phyloP scores from a whole-genome alignment of 495 filamentous ascomycete genomes.

The Penicillium coprophilum region DNA sequence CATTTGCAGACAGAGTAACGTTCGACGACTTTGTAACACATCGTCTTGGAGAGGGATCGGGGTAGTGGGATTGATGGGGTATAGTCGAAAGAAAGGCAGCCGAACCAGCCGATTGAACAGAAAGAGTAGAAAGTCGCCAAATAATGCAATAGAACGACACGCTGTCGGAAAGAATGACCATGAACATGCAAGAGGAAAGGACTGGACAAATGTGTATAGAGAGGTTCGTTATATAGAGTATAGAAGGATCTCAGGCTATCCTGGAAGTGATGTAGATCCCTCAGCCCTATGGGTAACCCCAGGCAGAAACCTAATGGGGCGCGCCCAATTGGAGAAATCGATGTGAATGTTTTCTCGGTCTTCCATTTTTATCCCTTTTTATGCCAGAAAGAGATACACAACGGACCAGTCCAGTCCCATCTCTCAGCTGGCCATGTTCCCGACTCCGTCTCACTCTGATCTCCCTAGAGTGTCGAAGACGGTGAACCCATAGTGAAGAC shows the following conservation, averaged over 20 bases:
- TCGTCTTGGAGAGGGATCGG: conserved; percentile 24
- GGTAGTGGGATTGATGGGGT: not conserved
- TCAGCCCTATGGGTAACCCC: conserved; percentile 25
- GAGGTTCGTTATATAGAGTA: not conserved
- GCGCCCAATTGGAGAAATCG: conserved; percentile 9
- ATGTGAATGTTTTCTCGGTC: not conserved
- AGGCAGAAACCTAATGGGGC: conserved; percentile 18
- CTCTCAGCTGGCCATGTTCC: not conserved
- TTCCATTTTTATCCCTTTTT: too few relatives aligned
- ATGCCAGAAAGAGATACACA: too few relatives aligned
- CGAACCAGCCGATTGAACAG: not conserved
- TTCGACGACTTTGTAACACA: conserved; percentile 74
- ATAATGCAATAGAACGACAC: not conserved
- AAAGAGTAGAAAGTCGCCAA: not conserved
- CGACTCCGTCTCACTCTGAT: not conserved
- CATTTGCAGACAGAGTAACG: conserved; percentile 78
- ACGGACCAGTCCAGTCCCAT: not conserved
- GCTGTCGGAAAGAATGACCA: not conserved
- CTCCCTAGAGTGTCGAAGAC: too few relatives aligned
- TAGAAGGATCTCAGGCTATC: too few relatives aligned
- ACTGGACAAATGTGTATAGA: not conserved
- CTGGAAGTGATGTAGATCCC: conserved; percentile 19
- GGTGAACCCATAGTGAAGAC: conserved; percentile 6
- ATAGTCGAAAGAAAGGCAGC: not conserved
- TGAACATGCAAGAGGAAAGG: not conserved